Base-by-base conservation (phyloP, 306 rosid species). In the Casuarina glauca region DNA sequence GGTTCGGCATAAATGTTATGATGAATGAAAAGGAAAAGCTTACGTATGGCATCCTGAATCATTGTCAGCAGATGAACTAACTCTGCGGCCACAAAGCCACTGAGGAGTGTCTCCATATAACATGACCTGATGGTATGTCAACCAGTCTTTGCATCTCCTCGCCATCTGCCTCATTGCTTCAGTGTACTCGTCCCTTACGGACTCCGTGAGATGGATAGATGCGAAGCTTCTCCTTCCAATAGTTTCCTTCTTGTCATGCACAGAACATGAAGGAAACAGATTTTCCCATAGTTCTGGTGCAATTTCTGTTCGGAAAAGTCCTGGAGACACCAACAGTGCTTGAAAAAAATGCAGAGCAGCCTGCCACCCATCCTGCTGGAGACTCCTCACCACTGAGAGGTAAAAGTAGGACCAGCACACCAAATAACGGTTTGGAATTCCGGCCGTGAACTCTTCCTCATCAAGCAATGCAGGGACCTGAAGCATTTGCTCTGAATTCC, bases 381-480 rank as follows among this genome's bases (percentile, higher is more conserved):
- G 87, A 6, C 77, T 91, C 73, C 90, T 85, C 8, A 91, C 90
- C 39, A 87, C 70, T 0, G 97, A 85, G 72, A 91, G 91, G 72
- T 88, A 91, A 80, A 91, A 89, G 80, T 88, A 91, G 4, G 97
- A 89, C 74, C 93, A 91, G 67, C 94, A 89, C 16, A 89, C 86
- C 84, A 91, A 77, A 46, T 87, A 84, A 58, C 76, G 45, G 78
- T 91, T 91, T 9, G 82, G 78, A 66, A 89, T 68, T 78, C 94
- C 85, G 9, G 93, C 91, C 0, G 97, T 89, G 76, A 84, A 76
- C 2, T 84, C 90, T 58, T 84, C 86, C 60, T 89, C 94, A 46
- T 88, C 88, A 48, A 91, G 94, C 88, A 91, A 84, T 3, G 94
- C 97, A 0, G 97, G 97, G 6, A 89, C 88, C 76, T 91, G 97